These are phyloP conservation scores for Iris macrosiphon DNA, from an alignment of 106 monocot genomes.

Conservation along the genomic window DNA sequence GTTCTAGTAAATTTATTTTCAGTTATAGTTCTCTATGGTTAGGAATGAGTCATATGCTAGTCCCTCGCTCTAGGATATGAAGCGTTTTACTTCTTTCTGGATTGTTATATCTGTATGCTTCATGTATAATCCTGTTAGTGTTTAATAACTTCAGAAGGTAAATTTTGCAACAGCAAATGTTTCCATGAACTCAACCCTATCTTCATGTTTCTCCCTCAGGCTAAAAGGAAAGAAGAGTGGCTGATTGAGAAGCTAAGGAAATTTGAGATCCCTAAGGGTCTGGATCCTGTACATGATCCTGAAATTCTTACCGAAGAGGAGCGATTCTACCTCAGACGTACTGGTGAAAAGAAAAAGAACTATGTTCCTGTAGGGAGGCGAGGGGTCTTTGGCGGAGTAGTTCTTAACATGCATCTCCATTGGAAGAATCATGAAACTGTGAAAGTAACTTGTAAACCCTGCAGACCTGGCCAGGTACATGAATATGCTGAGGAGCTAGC, in stretches of 20 bases:
- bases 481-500: slow-evolving; percentile 70
- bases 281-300: slow-evolving; percentile 55
- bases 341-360: slow-evolving; percentile 87
- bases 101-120: too few relatives aligned
- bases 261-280: slow-evolving; percentile 50
- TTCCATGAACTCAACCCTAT: too few relatives aligned
- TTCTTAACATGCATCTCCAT: slow-evolving; percentile 93
- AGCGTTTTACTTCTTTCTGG: too few relatives aligned
- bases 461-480: slow-evolving; percentile 77
- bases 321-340: slow-evolving; percentile 72
- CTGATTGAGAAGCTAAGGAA: slow-evolving; percentile 80
- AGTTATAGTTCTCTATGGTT: too few relatives aligned
- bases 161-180: too few relatives aligned
- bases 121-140: too few relatives aligned
- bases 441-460: slow-evolving; percentile 80
- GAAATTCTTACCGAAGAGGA: slow-evolving; percentile 84
- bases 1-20: too few relatives aligned
- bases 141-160: too few relatives aligned
- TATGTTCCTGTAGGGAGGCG: slow-evolving; percentile 75
- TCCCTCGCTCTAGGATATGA: too few relatives aligned
- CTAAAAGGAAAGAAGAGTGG: slow-evolving; percentile 97
- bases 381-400: slow-evolving; percentile 90
- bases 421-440: slow-evolving; percentile 98
- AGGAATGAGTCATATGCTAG: too few relatives aligned
- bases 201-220: slow-evolving; percentile 29